These are phyloP conservation scores for Schrenkiella parvula DNA, from an alignment of 345 rosid genomes.

Conservation along the genomic window DNA sequence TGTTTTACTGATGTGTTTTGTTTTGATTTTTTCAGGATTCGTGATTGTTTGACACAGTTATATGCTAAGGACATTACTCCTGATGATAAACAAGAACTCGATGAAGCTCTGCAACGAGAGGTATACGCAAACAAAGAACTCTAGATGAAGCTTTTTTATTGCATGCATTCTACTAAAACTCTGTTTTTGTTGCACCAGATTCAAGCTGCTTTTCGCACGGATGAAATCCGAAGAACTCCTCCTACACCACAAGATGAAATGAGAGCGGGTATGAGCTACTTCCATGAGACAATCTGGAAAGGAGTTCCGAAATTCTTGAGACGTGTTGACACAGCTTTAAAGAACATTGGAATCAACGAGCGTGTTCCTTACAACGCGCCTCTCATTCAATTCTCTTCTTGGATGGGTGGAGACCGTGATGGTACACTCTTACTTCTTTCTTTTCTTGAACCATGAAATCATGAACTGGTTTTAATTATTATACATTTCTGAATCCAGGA, in stretches of 20 bases:
- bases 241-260: constrained; percentile 99
- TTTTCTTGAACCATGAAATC: neutral
- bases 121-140: constrained; percentile 29
- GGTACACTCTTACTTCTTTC: constrained; percentile 41
- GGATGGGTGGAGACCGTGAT: constrained; percentile 99
- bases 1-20: constrained; percentile 5
- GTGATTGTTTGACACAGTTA: constrained; percentile 80
- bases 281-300: constrained; percentile 99
- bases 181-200: constrained; percentile 43
- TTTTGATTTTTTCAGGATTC: constrained; percentile 49
- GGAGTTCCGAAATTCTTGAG: constrained; percentile 97
- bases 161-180: neutral
- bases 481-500: constrained; percentile 41
- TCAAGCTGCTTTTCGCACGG: constrained; percentile 99
- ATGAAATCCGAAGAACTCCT: constrained; percentile 93
- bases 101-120: constrained; percentile 97
- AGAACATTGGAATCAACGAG: constrained; percentile 88
- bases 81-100: constrained; percentile 97
- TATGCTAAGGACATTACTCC: constrained; percentile 96
- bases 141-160: neutral
- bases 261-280: constrained; percentile 99
- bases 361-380: constrained; percentile 98
- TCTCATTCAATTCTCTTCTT: constrained; percentile 93
- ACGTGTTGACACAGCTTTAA: constrained; percentile 91
- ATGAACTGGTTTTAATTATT: neutral